phyloP scores from a whole-genome alignment of 2,329 filamentous ascomycete species.

The Cladophialophora yegresii region DNA sequence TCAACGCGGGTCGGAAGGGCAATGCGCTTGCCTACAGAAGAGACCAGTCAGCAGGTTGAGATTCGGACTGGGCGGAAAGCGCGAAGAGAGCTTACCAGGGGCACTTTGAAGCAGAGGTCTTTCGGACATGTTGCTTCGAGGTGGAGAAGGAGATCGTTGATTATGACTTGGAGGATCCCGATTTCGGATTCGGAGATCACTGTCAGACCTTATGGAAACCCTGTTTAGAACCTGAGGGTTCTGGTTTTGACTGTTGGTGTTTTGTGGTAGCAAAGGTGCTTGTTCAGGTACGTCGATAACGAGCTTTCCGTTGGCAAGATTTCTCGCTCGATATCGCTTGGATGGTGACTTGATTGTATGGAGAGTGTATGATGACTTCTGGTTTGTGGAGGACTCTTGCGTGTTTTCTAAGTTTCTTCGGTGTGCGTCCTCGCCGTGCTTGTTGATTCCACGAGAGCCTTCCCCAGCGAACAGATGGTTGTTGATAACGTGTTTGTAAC shows the following conservation, averaged over 20 bases:
- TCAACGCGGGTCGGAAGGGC: slow-evolving; percentile 96
- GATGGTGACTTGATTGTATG: background rate
- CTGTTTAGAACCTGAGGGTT: background rate
- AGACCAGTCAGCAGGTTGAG: slow-evolving; percentile 16
- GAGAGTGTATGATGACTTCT: background rate
- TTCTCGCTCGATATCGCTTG: background rate
- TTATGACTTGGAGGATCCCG: background rate
- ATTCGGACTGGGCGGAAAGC: background rate
- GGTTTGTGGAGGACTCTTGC: background rate
- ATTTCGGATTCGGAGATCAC: background rate
- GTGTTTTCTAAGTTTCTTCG: background rate
- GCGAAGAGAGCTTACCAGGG: slow-evolving; percentile 64
- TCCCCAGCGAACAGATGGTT: background rate
- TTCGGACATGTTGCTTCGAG: slow-evolving; percentile 71
- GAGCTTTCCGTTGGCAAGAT: slow-evolving; percentile 23
- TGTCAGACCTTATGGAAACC: background rate
- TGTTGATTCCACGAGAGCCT: background rate
- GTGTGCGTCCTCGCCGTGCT: background rate
- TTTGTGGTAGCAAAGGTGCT: background rate
- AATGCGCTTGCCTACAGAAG: slow-evolving; percentile 82
- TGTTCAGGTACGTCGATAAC: slow-evolving; percentile 9
- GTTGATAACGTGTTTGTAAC: background rate
- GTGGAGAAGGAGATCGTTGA: background rate
- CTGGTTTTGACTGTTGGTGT: background rate
- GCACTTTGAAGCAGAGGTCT: slow-evolving; percentile 94